Evolutionary conservation across 176 grass and related monocot species (phyloP).

Genomic region (Triticum turgidum): DNA sequence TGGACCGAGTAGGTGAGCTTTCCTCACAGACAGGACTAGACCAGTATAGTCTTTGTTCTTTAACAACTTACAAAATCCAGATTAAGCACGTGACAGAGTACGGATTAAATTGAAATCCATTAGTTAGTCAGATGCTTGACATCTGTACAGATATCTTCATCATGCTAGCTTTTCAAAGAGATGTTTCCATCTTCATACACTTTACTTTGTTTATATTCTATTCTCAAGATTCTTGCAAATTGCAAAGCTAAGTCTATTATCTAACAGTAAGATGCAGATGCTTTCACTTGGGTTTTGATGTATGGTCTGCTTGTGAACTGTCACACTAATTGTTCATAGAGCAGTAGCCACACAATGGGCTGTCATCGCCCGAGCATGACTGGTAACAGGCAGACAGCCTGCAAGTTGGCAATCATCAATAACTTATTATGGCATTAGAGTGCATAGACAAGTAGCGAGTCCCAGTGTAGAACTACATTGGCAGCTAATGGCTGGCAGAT

Average conservation of each 20-base stretch:
- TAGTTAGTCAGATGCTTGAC: conserved; percentile 19
- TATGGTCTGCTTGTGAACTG: neutral
- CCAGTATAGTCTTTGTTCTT: conserved; percentile 21
- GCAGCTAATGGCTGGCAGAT: conserved; percentile 7
- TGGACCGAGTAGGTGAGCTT: conserved; percentile 16
- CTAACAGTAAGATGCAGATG: conserved; percentile 16
- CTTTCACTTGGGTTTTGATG: conserved; percentile 6
- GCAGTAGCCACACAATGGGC: conserved; percentile 8
- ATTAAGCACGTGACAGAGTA: conserved; percentile 22
- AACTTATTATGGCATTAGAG: conserved; percentile 11
- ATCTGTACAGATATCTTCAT: conserved; percentile 17
- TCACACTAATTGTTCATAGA: neutral
- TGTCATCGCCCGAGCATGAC: neutral
- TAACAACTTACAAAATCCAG: conserved; percentile 17
- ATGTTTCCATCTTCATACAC: neutral
- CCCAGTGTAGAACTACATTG: neutral
- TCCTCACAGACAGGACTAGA: conserved; percentile 23
- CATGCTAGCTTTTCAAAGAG: conserved; percentile 14
- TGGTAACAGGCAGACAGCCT: conserved; percentile 4
- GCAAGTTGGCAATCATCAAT: neutral
- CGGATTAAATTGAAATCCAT: conserved; percentile 15
- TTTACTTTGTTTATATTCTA: conserved; percentile 11
- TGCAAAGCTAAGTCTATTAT: conserved; percentile 4
- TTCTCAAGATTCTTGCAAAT: neutral
- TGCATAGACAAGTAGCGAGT: neutral